Conservation (phyloP, 1,139 yeast genomes). For the Hemisphaericaspora subhashii region DNA sequence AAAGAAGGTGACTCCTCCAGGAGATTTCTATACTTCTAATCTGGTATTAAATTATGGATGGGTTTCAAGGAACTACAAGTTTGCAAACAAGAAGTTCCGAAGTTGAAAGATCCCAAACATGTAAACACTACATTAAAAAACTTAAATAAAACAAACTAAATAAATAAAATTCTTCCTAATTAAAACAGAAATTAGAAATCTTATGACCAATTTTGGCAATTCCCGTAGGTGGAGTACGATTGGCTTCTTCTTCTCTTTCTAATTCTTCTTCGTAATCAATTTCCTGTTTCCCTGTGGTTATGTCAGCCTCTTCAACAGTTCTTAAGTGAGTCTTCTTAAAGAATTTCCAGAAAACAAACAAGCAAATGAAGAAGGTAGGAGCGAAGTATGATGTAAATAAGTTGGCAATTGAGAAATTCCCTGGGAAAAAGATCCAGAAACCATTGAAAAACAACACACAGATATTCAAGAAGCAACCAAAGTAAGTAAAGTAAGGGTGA, state of each 20-base stretch:
- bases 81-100: too few species aligned
- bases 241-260: constrained; percentile 18
- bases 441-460: constrained; percentile 39
- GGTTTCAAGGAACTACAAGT: too few species aligned
- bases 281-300: constrained; percentile 35
- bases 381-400: constrained; percentile 44
- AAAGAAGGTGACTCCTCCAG: too few species aligned
- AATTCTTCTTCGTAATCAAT: constrained; percentile 36
- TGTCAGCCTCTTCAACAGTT: constrained; percentile 33
- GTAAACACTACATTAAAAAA: too few species aligned
- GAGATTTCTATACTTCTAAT: too few species aligned
- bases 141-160: background rate
- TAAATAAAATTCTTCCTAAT: background rate
- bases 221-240: background rate
- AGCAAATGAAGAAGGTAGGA: constrained; percentile 29
- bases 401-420: constrained; percentile 34
- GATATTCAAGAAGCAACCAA: constrained; percentile 27
- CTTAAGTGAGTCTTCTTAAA: constrained; percentile 34
- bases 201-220: constrained; percentile 2
- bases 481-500: constrained; percentile 35
- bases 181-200: constrained; percentile 4
- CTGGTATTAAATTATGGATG: too few species aligned
- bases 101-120: too few species aligned
- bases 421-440: constrained; percentile 45
- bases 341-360: constrained; percentile 37